Evolutionary conservation across 2,329 filamentous ascomycete species (phyloP), one percentile per base, ranked within the genome.

Genomic region (Diaporthe sp.): DNA sequence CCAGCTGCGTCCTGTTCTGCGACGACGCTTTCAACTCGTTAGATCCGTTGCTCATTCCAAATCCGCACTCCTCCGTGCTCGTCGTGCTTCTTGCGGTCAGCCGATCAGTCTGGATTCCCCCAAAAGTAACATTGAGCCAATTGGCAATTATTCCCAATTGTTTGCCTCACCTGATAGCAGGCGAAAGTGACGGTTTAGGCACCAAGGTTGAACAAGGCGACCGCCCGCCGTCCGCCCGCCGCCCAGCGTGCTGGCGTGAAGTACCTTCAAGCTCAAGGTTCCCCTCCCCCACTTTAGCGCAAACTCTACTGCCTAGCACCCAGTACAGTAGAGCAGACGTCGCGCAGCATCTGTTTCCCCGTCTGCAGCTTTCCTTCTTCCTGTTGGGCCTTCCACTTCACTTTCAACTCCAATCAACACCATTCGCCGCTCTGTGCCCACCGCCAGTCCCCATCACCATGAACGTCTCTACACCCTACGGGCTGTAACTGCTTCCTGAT

Each of bases 251-350:
- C 42, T n/a, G 42, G 59, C 39, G 15, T 15, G 46, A 15, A 25
- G 22, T 19, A 19, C 46, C 34, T 10, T 53, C 49, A 39, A 55
- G n/a, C 65, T 42, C 46, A 65, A 76, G 61, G 55, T 70, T 71
- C 68, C 72, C 72, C 72, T 68, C 68, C 75, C 72, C 75, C 75
- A 68, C 75, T 75, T 72, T 71, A 53, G 58, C 51, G 67, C 75
- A 74, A 74, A 72, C 72, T 74, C 67, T 65, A 67, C 62, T 57
- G 51, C 58, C 34, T 49, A 37, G 58, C 28, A 39, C 59, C 44
- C 49, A 44, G 9, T 10, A 31, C 49, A 44, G 9, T 10, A 31
- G 22, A 73, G 58, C 71, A 65, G 19, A 37, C 53, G 46, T 34
- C 55, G 42, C 57, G 55, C 55, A 62, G 44, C 25, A 44, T 44